Conservation (phyloP, 1,284 basidiomycete genomes). For the Malassezia nana region DNA sequence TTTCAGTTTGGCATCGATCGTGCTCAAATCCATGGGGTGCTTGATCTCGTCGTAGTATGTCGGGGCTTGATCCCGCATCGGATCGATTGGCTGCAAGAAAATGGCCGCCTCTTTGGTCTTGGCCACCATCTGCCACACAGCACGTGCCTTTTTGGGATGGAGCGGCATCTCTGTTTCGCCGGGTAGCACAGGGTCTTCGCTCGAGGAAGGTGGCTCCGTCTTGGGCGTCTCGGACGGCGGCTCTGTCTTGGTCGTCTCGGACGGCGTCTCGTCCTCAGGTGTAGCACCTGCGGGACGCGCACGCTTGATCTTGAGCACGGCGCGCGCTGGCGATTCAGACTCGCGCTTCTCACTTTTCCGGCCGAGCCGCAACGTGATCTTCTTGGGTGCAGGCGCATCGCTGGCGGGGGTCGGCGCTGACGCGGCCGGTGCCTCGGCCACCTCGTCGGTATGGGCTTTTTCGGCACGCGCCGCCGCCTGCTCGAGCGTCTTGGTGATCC, state of each 20-base stretch:
- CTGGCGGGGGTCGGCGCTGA: constrained; percentile 14
- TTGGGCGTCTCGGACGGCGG: neutral
- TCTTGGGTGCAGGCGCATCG: constrained; percentile 20
- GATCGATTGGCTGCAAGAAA: constrained; percentile 78
- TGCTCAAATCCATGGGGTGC: constrained; percentile 83
- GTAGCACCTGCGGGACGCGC: neutral
- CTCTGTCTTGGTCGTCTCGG: neutral
- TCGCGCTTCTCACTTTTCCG: constrained; percentile 15
- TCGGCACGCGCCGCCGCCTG: constrained; percentile 37
- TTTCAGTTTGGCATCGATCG: constrained; percentile 60
- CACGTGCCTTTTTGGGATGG: constrained; percentile 58
- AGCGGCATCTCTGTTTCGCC: constrained; percentile 30
- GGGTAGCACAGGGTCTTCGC: constrained; percentile 7
- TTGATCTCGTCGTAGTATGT: constrained; percentile 89
- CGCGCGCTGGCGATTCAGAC: neutral
- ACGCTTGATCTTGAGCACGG: constrained; percentile 16
- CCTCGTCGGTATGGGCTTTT: constrained; percentile 12
- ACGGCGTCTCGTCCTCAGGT: neutral
- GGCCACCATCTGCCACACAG: constrained; percentile 59
- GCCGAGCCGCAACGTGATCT: constrained; percentile 29
- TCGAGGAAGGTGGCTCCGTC: neutral
- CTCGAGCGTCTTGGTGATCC: constrained; percentile 45
- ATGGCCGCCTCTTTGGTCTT: constrained; percentile 65
- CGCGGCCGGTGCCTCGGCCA: neutral
- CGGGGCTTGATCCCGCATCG: constrained; percentile 62